These are phyloP conservation scores for Hemileccinum rubropunctum DNA, from an alignment of 768 basidiomycete genomes.

Conservation along the genomic window DNA sequence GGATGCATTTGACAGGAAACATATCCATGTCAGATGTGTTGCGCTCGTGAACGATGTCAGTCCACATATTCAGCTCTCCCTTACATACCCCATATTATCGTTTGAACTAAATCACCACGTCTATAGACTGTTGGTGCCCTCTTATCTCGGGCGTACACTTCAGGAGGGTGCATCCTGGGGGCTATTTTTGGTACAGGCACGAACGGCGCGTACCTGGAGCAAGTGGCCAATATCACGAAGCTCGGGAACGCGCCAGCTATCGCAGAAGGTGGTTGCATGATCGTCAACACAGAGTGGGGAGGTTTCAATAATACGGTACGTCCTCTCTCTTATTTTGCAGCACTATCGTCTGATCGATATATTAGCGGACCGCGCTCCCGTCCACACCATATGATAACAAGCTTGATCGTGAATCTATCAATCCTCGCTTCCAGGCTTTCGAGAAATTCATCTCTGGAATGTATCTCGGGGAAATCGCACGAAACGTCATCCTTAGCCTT, in stretches of 20 bases:
- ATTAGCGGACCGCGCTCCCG: constrained; percentile 76
- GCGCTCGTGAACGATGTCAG: constrained; percentile 93
- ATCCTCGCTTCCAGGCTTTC: constrained; percentile 88
- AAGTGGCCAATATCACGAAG: constrained; percentile 81
- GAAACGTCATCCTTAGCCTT: constrained; percentile 80
- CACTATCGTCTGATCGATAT: background rate
- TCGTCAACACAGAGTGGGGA: constrained; percentile 98
- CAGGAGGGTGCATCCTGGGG: constrained; percentile 84
- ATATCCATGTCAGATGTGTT: constrained; percentile 87
- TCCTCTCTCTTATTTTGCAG: constrained; percentile 6
- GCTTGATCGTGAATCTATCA: constrained; percentile 91
- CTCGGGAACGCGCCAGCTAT: constrained; percentile 62
- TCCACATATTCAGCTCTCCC: constrained; percentile 33
- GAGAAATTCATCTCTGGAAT: constrained; percentile 99
- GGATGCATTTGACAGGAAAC: constrained; percentile 88
- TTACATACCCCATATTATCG: too few relatives aligned
- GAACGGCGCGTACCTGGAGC: constrained; percentile 96
- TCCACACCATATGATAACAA: constrained; percentile 89
- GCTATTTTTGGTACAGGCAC: constrained; percentile 98
- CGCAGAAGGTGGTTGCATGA: constrained; percentile 73
- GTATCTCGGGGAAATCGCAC: constrained; percentile 95
- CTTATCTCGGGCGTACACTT: constrained; percentile 89
- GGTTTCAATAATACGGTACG: constrained; percentile 91
- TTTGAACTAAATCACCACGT: too few relatives aligned
- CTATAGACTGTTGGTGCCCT: constrained; percentile 91